phyloP scores from a whole-genome alignment of 108 stramenopile genomes.

The Cyclotella baltica region DNA sequence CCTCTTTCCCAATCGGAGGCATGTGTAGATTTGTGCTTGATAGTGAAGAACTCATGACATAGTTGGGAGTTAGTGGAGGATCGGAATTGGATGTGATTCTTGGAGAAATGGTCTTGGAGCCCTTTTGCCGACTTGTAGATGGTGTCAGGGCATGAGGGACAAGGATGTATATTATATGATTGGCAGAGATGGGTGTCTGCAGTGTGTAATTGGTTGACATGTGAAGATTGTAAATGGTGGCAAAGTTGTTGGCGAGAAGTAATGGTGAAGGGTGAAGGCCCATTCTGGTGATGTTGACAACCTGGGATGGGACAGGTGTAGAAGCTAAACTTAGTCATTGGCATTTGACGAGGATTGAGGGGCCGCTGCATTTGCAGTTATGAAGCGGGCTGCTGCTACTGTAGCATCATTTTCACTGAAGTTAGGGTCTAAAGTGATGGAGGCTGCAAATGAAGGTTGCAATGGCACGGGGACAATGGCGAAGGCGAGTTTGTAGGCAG shows the following conservation, averaged over 20 bases:
- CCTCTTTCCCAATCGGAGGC: not conserved
- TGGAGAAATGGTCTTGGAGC: not conserved
- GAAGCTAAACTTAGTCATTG: no score
- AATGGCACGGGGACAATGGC: no score
- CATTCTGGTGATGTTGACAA: not conserved
- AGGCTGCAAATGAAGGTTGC: no score
- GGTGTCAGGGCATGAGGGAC: slow-evolving; percentile 1
- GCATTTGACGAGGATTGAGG: no score
- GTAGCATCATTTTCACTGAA: no score
- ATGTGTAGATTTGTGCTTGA: not conserved
- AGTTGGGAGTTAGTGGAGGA: not conserved
- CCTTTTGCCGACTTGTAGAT: not conserved
- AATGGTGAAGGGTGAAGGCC: not conserved
- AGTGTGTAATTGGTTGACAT: not conserved
- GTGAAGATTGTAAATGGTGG: not conserved
- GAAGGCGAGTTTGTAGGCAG: no score
- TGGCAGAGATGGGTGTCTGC: not conserved
- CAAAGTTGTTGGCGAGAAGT: not conserved
- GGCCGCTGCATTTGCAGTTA: no score
- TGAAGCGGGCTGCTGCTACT: no score
- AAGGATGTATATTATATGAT: not conserved
- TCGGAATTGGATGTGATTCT: not conserved
- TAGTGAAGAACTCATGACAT: not conserved
- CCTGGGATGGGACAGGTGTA: not conserved
- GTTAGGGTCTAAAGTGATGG: no score